Evolutionary conservation across 2,329 filamentous ascomycete genomes (phyloP), one percentile per base, ranked within the genome.

Genomic region (Epichloe sibirici): DNA sequence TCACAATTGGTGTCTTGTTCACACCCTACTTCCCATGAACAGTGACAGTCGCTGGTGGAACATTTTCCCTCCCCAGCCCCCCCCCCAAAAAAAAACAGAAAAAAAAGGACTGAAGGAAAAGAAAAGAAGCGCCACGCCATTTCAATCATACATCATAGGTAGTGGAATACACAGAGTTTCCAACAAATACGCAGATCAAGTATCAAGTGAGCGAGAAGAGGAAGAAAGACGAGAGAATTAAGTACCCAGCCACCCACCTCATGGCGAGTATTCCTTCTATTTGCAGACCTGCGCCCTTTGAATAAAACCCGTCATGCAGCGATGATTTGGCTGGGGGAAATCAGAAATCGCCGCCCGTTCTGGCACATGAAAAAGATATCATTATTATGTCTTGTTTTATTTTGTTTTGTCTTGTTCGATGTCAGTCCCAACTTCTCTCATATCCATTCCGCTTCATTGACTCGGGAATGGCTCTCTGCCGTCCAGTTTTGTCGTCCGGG

Each of bases 361-460:
- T 25, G 25, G 31, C 13, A 25, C 5, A 45, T 31, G 23, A 45
- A 13, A 11, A 12, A 21, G 13, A 3, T 45, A 45, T 15, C 15
- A 45, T 31, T n/a, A 51, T 40, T 31, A 31, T 11, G 3, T 40
- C 4, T 17, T 31, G 15, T 45, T 45, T 31, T 28, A 6, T n/a
- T n/a, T 15, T 44, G 25, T 6, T 25, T 43, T 25, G 3, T 12
- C 11, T 12, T 43, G 43, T 45, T 5, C 17, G 5, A n/a, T 45
- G 6, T 6, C 25, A 45, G 12, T n/a, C 23, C 15, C 4, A 31
- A 12, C 6, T 38, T 7, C 15, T n/a, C 4, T 55, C 47, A 59
- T 15, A 59, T 58, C 57, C 58, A 59, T 15, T 56, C 52, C n/a
- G 45, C 42, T 35, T 56, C 51, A 23, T 57, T 45, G 23, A 54